Base-by-base conservation (phyloP, 495 filamentous ascomycete species). In the Annulohypoxylon maeteangense region DNA sequence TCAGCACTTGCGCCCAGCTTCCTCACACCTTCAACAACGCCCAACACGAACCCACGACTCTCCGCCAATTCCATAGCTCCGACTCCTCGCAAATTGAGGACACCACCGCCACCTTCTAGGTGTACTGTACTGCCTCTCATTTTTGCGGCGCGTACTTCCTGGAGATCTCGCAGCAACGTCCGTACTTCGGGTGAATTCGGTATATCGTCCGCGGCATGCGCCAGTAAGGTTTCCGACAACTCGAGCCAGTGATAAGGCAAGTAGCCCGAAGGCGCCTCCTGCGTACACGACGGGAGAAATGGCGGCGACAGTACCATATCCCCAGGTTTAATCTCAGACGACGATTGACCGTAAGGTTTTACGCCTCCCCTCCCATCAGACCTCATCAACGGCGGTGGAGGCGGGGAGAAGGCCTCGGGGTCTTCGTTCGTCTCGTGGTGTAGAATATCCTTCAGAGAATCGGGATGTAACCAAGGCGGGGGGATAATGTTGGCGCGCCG, bases 241-340 rank as follows among this genome's bases (percentile, higher is more conserved):
- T 97, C 94, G 0, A 97, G 85, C 93, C 94, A 99, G 80, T 97
- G 94, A 74, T 94, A 98, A 0, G 95, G 95, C 10, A 99, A 84
- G 16, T 89, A 87, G 12, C 90, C 88, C 0, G 85, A 78, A 7
- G 87, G 85, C 4, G 90, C 85, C 16, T 84, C 81, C 22, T 87
- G 83, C 0, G 90, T 91, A 38, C 86, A 86, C 10, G 81, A 83
- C 11, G 86, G 82, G 3, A 88, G 80, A 74, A 93, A 93, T 0
- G 91, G 91, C 11, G 91, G 85, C 3, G 80, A 78, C 8, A 84
- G 65, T 0, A 76, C 34, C 29, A 61, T 57, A 10, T 71, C 67
- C 16, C 54, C 60, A 2, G 78, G 84, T 62, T 71, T 74, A 45
- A 53, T 58, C 45, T 68, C 76, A 14, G 64, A 74, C 16, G 70